phyloP scores from a whole-genome alignment of 2,329 filamentous ascomycete species.

The Diaporthe eres region DNA sequence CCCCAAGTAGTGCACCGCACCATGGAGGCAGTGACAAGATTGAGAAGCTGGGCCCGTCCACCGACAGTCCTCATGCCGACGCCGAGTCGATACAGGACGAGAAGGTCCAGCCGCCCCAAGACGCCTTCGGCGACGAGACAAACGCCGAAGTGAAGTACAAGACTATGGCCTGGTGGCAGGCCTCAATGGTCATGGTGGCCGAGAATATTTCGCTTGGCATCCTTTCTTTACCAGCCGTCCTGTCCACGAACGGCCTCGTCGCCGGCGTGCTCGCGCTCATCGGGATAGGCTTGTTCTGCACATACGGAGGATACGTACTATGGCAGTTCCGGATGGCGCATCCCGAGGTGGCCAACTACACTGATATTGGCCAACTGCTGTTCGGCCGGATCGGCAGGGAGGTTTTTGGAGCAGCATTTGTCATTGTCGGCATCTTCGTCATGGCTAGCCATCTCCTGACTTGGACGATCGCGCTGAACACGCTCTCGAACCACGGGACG shows the following conservation, averaged over 20 bases:
- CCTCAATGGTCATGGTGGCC: slow-evolving; percentile 64
- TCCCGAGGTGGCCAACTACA: slow-evolving; percentile 74
- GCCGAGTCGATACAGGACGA: neutral
- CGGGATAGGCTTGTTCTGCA: slow-evolving; percentile 53
- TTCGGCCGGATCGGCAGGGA: slow-evolving; percentile 72
- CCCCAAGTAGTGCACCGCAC: neutral
- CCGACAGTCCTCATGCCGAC: neutral
- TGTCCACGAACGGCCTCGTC: slow-evolving; percentile 67
- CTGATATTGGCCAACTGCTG: slow-evolving; percentile 75
- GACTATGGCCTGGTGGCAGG: slow-evolving; percentile 7
- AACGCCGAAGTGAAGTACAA: slow-evolving; percentile 11
- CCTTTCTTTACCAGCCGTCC: slow-evolving; percentile 64
- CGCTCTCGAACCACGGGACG: slow-evolving; percentile 68
- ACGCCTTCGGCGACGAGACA: slow-evolving; percentile 11
- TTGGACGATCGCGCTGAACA: slow-evolving; percentile 77
- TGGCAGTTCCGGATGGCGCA: slow-evolving; percentile 61
- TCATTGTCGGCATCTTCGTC: slow-evolving; percentile 76
- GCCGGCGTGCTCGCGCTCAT: slow-evolving; percentile 53
- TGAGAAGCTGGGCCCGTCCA: neutral
- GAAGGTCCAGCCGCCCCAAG: neutral
- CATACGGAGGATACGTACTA: slow-evolving; percentile 56
- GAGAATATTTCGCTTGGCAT: slow-evolving; percentile 69
- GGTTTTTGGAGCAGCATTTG: slow-evolving; percentile 71
- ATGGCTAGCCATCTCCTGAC: slow-evolving; percentile 80
- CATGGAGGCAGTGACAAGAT: neutral